These are phyloP conservation scores for Tagetes patula DNA, from an alignment of 129 eudicot species.

Conservation along the genomic window DNA sequence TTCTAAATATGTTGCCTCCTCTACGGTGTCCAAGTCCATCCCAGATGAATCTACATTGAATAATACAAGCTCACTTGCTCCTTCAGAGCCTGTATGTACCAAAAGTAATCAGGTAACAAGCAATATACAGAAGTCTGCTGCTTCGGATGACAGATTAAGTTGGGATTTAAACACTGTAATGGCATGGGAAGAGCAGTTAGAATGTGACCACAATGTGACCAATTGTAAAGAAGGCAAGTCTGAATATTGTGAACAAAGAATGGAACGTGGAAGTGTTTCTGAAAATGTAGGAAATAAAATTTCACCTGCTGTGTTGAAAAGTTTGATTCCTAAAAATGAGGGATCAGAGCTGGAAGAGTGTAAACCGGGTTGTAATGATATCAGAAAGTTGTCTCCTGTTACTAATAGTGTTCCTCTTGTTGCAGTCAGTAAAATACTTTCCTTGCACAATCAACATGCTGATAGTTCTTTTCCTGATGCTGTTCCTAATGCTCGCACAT, in stretches of 20 bases:
- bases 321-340: constrained; percentile 23
- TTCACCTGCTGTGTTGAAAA: constrained; percentile 13
- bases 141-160: constrained; percentile 31
- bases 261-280: constrained; percentile 4
- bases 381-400: constrained; percentile 8
- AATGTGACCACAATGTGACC: not conserved
- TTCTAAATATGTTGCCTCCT: constrained; percentile 8
- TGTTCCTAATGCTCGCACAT: constrained; percentile 21
- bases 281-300: constrained; percentile 6
- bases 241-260: constrained; percentile 6
- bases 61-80: not conserved
- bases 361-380: constrained; percentile 6
- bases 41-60: constrained; percentile 9
- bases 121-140: constrained; percentile 23
- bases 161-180: constrained; percentile 47
- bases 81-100: constrained; percentile 14
- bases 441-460: constrained; percentile 2
- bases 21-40: constrained; percentile 10
- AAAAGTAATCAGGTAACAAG: constrained; percentile 5
- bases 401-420: not conserved
- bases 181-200: constrained; percentile 40
- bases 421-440: not conserved
- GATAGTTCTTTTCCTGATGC: constrained; percentile 10
- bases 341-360: constrained; percentile 13
- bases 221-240: not conserved